Evolutionary conservation across 352 stramenopile genomes (phyloP).

Genomic region (Globisporangium lucens): DNA sequence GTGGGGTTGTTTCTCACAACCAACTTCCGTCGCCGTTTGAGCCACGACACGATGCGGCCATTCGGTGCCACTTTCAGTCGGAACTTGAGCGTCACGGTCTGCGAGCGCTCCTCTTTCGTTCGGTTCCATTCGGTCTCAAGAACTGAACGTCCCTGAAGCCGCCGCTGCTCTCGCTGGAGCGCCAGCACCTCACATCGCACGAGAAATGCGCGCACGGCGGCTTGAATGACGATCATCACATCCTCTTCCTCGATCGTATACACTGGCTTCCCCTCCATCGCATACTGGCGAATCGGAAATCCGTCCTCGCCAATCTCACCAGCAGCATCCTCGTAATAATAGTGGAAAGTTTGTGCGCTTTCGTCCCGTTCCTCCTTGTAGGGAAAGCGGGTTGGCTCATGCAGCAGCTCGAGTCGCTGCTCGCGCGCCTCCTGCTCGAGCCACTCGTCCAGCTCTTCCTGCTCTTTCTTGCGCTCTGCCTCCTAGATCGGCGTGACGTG

Average conservation of each 20-base stretch:
- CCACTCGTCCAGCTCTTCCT: constrained; percentile 46
- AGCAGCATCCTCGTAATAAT: constrained; percentile 25
- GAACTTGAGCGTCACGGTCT: constrained; percentile 42
- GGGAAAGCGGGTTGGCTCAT: constrained; percentile 43
- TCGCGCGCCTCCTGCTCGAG: constrained; percentile 28
- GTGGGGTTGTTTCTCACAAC: neutral
- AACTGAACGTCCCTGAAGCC: constrained; percentile 20
- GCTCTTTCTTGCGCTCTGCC: constrained; percentile 53
- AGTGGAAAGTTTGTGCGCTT: constrained; percentile 34
- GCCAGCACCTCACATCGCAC: constrained; percentile 29
- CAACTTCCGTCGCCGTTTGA: constrained; percentile 10
- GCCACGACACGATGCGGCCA: constrained; percentile 22
- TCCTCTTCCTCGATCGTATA: constrained; percentile 70
- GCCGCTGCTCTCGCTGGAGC: constrained; percentile 28
- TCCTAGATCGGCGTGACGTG: constrained; percentile 67
- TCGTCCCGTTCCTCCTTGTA: constrained; percentile 66
- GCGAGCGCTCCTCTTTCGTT: constrained; percentile 33
- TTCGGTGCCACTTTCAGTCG: constrained; percentile 17
- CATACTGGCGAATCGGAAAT: constrained; percentile 13
- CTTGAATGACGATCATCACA: constrained; percentile 40
- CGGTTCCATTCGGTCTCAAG: constrained; percentile 47
- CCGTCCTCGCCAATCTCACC: neutral
- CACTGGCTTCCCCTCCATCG: constrained; percentile 36
- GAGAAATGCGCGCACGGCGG: constrained; percentile 35
- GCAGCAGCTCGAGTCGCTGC: constrained; percentile 33